phyloP scores from a whole-genome alignment of 352 stramenopile genomes.

The Globisporangium recalcitrans region DNA sequence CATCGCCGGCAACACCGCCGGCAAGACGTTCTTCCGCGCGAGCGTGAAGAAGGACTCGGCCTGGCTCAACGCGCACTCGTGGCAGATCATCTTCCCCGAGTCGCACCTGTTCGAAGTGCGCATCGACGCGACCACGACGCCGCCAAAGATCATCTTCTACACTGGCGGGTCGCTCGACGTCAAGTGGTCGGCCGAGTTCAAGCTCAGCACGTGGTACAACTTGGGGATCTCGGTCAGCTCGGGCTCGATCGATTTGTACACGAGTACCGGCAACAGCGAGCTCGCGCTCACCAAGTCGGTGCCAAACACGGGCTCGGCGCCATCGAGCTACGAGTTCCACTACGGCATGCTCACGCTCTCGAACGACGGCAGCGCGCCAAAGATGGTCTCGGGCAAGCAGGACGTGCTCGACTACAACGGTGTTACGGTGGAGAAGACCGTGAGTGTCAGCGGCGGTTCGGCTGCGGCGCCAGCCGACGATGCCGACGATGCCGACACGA shows the following conservation, averaged over 20 bases:
- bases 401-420: slow-evolving; percentile 66
- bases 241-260: slow-evolving; percentile 44
- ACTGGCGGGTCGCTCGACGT: slow-evolving; percentile 39
- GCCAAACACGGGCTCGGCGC: slow-evolving; percentile 19
- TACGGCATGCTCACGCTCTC: slow-evolving; percentile 64
- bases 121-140: slow-evolving; percentile 45
- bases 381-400: slow-evolving; percentile 39
- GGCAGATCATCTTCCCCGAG: slow-evolving; percentile 60
- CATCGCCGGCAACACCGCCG: slow-evolving; percentile 21
- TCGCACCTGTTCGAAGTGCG: slow-evolving; percentile 58
- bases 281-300: slow-evolving; percentile 41
- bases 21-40: slow-evolving; percentile 33
- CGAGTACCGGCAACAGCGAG: slow-evolving; percentile 35
- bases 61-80: slow-evolving; percentile 38
- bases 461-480: slow-evolving; percentile 1
- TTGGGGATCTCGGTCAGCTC: slow-evolving; percentile 48
- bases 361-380: slow-evolving; percentile 41
- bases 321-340: slow-evolving; percentile 55
- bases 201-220: slow-evolving; percentile 59
- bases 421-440: slow-evolving; percentile 43
- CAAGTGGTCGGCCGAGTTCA: slow-evolving; percentile 50
- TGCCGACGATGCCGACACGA: background rate
- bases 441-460: slow-evolving; percentile 2
- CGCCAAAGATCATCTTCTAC: slow-evolving; percentile 51
- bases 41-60: slow-evolving; percentile 45